Evolutionary conservation across 2,329 filamentous ascomycete genomes (phyloP), one percentile per base, ranked within the genome.

Genomic region (Alternaria infectoria): DNA sequence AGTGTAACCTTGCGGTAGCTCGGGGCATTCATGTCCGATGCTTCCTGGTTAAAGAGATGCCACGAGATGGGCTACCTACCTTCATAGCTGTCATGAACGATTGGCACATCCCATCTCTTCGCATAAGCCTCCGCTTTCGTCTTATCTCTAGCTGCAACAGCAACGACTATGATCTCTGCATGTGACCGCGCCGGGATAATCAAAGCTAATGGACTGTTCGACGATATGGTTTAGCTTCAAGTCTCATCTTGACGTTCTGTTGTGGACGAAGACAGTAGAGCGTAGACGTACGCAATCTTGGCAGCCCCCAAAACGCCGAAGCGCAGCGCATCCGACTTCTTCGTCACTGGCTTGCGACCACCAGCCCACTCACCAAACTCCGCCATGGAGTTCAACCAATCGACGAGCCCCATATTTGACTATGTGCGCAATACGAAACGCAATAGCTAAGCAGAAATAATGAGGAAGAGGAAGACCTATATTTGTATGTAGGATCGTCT

Each of bases 161-260:
- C 84, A 9, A 83, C 80, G 12, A 89, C 63, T 12, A 87, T 78
- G 13, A 88, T 83, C 43, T 87, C 85, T 0, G 86, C 79, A 67
- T 89, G 86, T 4, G 80, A 82, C 64, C 80, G 83, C 13, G 86
- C 86, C 0, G 86, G 86, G 3, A 62, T 70, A 36, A 88, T 82
- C 17, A 87, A 67, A 12, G 81, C 80, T 15, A 75, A 56, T 0
- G 82, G 81, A 9, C 80, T 83, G 62, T 43, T 56, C 43, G n/a
- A 52, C 15, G 9, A 26, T 25, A 10, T 17, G 11, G 11, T 13
- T 59, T 46, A 54, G 46, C 32, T 58, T 19, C 28, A 46, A 7
- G 44, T 13, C 17, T 45, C 25, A 25, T n/a, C 11, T 25, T 19
- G 9, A 54, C 17, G 25, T 40, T 19, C 21, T 44, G 8, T 5